These are phyloP conservation scores for Pichia sp. DNA, from an alignment of 1,139 yeast species.

Conservation along the genomic window DNA sequence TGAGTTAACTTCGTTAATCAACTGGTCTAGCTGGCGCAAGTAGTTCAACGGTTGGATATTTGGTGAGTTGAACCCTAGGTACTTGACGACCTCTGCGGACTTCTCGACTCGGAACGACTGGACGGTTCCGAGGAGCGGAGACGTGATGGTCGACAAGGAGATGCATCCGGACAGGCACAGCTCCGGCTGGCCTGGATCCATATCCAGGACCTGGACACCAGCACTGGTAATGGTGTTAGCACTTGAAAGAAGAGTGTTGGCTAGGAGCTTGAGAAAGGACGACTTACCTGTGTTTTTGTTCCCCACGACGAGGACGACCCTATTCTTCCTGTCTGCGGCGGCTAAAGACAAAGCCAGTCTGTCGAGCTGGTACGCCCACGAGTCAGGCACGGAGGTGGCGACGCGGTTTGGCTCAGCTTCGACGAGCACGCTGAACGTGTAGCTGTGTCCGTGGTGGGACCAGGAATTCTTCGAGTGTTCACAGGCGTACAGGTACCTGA, in stretches of 20 bases:
- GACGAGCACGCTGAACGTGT: constrained; percentile 11
- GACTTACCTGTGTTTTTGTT: constrained; percentile 85
- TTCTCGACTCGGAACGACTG: constrained; percentile 25
- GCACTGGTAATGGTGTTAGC: constrained; percentile 4
- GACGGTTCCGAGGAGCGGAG: constrained; percentile 34
- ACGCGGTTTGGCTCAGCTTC: constrained; percentile 11
- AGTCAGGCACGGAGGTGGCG: constrained; percentile 18
- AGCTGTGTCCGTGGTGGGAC: constrained; percentile 19
- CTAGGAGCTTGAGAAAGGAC: constrained; percentile 54
- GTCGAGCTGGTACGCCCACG: constrained; percentile 25
- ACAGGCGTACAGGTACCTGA: constrained; percentile 38
- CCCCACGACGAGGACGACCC: constrained; percentile 47
- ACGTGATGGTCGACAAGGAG: constrained; percentile 38
- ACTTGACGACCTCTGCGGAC: constrained; percentile 33
- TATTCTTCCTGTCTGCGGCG: constrained; percentile 8
- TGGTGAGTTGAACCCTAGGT: constrained; percentile 73
- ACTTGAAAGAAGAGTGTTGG: constrained; percentile 44
- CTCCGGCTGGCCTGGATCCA: constrained; percentile 93
- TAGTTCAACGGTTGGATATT: constrained; percentile 63
- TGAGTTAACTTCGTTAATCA: constrained; percentile 32
- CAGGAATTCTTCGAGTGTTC: constrained; percentile 2
- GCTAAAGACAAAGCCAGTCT: constrained; percentile 9
- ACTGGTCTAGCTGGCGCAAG: constrained; percentile 39
- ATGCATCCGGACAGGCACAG: constrained; percentile 67
- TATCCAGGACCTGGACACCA: constrained; percentile 52